These are phyloP conservation scores for Phyllostachys edulis DNA, from an alignment of 176 grass and related monocot genomes.

Conservation along the genomic window DNA sequence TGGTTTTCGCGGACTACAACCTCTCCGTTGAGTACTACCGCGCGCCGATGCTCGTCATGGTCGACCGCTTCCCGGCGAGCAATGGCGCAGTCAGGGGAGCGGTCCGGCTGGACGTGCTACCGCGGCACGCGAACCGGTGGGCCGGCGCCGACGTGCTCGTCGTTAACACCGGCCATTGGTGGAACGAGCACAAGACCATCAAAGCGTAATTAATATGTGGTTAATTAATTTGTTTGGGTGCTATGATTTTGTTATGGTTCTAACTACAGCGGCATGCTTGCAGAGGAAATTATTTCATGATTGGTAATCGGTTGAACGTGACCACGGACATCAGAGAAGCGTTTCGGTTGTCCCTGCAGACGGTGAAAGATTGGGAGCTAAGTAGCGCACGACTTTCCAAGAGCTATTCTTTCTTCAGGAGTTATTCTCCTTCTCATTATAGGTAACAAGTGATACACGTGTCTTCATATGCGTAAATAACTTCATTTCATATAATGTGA, in stretches of 20 bases:
- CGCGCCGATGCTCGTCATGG: slow-evolving; percentile 41
- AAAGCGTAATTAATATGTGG: slow-evolving; percentile 3
- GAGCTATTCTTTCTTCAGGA: slow-evolving; percentile 39
- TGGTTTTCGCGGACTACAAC: slow-evolving; percentile 28
- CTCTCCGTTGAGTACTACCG: slow-evolving; percentile 43
- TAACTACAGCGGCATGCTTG: background rate
- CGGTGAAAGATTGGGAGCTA: slow-evolving; percentile 30
- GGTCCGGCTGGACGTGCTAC: slow-evolving; percentile 29
- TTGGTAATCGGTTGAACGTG: slow-evolving; percentile 18
- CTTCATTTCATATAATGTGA: too few relatives aligned
- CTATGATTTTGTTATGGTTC: background rate
- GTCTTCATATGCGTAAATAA: too few relatives aligned
- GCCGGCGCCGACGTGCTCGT: slow-evolving; percentile 39
- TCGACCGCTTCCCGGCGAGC: slow-evolving; percentile 24
- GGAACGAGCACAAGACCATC: slow-evolving; percentile 42
- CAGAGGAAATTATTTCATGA: slow-evolving; percentile 57
- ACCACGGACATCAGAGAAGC: slow-evolving; percentile 39
- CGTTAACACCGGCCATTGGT: slow-evolving; percentile 53
- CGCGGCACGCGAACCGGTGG: slow-evolving; percentile 27
- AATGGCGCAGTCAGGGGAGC: background rate
- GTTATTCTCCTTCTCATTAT: slow-evolving; percentile 45
- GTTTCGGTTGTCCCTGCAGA: slow-evolving; percentile 21
- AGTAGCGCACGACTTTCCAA: background rate
- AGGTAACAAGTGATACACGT: background rate
- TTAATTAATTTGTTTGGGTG: background rate